Conservation (phyloP, 2,329 filamentous ascomycete species). For the Aspergillus sclerotialis region DNA sequence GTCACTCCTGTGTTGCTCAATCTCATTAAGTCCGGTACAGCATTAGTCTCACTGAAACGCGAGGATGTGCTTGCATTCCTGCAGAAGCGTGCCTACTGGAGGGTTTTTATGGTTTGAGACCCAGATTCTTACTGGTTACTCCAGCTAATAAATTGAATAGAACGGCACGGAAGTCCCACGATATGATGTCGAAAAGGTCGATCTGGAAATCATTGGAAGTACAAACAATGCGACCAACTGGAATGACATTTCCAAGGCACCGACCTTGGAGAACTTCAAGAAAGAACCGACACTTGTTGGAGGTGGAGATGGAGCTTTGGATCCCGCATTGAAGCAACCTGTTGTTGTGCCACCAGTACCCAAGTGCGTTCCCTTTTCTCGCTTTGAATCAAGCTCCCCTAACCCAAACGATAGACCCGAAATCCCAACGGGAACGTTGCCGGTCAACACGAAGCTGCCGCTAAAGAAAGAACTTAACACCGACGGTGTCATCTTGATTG, state of each 20-base stretch:
- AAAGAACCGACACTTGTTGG: constrained; percentile 7
- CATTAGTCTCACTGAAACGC: constrained; percentile 4
- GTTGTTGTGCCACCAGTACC: constrained; percentile 2
- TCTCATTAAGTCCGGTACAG: constrained; percentile 2
- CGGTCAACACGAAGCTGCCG: neutral
- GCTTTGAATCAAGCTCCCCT: neutral
- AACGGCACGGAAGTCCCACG: constrained; percentile 5
- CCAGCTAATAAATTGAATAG: no score
- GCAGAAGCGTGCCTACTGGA: constrained; percentile 4
- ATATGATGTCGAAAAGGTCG: constrained; percentile 7
- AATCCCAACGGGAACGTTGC: constrained; percentile 2
- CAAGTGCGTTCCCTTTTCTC: neutral
- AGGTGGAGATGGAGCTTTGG: constrained; percentile 6
- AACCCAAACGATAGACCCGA: neutral
- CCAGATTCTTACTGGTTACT: neutral
- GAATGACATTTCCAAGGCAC: constrained; percentile 2
- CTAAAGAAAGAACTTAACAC: constrained; percentile 3
- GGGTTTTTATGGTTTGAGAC: constrained; percentile 2
- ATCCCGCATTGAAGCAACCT: constrained; percentile 6
- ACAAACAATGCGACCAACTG: constrained; percentile 7
- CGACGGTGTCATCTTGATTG: constrained; percentile 6
- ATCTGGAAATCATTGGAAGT: constrained; percentile 7
- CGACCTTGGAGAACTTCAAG: constrained; percentile 6
- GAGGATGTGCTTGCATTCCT: constrained; percentile 5
- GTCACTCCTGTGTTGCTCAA: constrained; percentile 6